Base-by-base conservation (phyloP, 2,329 filamentous ascomycete genomes). In the Purpureocillium lavendulum region DNA sequence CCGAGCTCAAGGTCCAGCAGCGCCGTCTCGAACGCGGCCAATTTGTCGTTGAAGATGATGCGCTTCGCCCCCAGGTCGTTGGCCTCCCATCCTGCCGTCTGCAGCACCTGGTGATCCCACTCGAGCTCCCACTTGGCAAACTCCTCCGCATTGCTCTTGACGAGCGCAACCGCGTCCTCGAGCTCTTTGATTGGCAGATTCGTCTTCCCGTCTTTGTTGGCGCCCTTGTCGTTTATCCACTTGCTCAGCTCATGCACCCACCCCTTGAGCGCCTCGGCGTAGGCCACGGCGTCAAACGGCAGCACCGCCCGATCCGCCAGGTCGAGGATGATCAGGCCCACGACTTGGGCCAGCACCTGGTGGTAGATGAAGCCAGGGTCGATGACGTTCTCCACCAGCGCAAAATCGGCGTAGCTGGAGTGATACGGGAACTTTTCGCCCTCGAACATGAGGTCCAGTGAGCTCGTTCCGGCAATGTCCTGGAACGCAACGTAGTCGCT, bases 401-500 rank as follows among this genome's bases (percentile, higher is more conserved):
- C 82, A 51, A 85, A 89, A 39, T 80, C 94, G 56, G 97, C 90
- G 61, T 94, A 94, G 62, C 84, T 92, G 44, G 84, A 89, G 60
- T 88, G 82, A 38, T 82, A 79, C 1, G 89, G 87, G 51, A 75
- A 83, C 10, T 67, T 61, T 7, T 73, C 67, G 33, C 84, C 84
- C 30, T 67, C 53, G 55, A 98, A 97, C 21, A 77, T 74, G 48
- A 98, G 77, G 57, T 97, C 88, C 40, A 98, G 70, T 10, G 85
- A 89, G 33, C 87, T 90, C 7, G 81, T 88, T 38, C 92, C 92
- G 1, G 87, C 87, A 37, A 97, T 85, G 56, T 90, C 78, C 61
- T 94, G 90, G 60, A 97, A 98, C 2, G 88, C 80, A 3, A 88
- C 84, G 52, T 87, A 92, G 60, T 97, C 92, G 49, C 87, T 84